These are phyloP conservation scores for Mortierella sp. DNA, from an alignment of 371 early-diverging fungal genomes.

Conservation along the genomic window DNA sequence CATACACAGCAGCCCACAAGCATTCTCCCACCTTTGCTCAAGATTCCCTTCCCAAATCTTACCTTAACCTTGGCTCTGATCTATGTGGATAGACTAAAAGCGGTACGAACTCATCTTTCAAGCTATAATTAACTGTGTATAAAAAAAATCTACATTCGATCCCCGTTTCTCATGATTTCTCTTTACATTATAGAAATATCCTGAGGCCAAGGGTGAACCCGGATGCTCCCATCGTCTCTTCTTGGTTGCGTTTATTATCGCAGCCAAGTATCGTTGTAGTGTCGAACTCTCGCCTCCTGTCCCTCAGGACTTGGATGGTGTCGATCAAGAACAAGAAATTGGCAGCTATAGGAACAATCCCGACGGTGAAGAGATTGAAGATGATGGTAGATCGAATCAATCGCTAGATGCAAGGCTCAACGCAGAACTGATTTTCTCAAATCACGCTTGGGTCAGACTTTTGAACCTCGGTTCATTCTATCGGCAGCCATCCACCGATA, in stretches of 20 bases:
- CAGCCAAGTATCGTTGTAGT: constrained; percentile 62
- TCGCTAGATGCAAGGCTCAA: constrained; percentile 26
- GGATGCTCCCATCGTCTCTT: constrained; percentile 70
- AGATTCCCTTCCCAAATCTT: constrained; percentile 60
- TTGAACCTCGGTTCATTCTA: constrained; percentile 48
- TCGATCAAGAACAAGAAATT: constrained; percentile 1
- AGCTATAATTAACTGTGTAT: no score
- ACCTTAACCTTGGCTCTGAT: constrained; percentile 66
- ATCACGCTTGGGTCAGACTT: constrained; percentile 50
- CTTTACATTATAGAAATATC: constrained; percentile 58
- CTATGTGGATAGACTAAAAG: constrained; percentile 70
- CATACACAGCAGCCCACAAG: background rate
- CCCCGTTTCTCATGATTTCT: background rate
- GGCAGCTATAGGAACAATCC: background rate
- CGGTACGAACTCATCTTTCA: constrained; percentile 54
- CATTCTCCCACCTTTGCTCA: constrained; percentile 14
- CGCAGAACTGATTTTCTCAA: constrained; percentile 47
- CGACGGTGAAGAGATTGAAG: background rate
- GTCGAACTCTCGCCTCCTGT: constrained; percentile 57
- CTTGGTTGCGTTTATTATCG: constrained; percentile 69
- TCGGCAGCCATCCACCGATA: constrained; percentile 16
- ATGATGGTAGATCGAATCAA: background rate
- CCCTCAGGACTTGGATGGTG: constrained; percentile 10
- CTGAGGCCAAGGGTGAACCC: constrained; percentile 62
- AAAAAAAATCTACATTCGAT: background rate